These are phyloP conservation scores for Neurospora africana DNA, from an alignment of 495 filamentous ascomycete species.

Conservation along the genomic window DNA sequence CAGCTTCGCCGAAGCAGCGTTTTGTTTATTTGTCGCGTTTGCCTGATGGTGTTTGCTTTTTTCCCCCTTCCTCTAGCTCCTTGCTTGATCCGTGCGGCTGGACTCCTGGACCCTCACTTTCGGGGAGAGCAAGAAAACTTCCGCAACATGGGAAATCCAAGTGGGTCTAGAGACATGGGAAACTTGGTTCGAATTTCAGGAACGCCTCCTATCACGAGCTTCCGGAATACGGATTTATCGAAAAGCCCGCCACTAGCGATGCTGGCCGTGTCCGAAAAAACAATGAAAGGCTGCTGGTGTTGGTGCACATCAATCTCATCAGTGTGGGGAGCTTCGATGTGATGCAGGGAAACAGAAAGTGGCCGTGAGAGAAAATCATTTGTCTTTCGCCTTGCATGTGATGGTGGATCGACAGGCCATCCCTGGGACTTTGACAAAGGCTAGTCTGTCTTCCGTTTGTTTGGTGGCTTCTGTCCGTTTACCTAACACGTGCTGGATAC, in stretches of 20 bases:
- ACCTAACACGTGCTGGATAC: not conserved
- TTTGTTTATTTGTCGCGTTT: not conserved
- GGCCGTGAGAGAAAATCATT: not conserved
- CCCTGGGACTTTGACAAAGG: not conserved
- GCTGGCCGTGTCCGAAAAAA: not conserved
- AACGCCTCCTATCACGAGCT: not conserved
- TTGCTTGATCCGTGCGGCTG: not conserved
- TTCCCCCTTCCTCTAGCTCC: not conserved
- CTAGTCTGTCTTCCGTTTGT: not conserved
- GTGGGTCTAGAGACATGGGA: not conserved
- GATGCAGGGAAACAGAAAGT: constrained; percentile 8
- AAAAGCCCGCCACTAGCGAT: not conserved
- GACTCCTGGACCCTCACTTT: not conserved
- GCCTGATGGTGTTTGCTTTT: not conserved
- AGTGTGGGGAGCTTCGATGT: constrained; percentile 1
- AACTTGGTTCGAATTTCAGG: not conserved
- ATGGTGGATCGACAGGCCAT: not conserved
- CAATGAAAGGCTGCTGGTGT: not conserved
- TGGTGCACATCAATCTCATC: not conserved
- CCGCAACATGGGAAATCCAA: not conserved
- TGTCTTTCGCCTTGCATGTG: not conserved
- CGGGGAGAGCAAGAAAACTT: not conserved
- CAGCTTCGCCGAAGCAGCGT: not conserved
- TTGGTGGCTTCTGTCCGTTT: not conserved
- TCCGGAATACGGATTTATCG: not conserved